Conservation (phyloP, 331 rosid genomes). For the Quercus tomentella region DNA sequence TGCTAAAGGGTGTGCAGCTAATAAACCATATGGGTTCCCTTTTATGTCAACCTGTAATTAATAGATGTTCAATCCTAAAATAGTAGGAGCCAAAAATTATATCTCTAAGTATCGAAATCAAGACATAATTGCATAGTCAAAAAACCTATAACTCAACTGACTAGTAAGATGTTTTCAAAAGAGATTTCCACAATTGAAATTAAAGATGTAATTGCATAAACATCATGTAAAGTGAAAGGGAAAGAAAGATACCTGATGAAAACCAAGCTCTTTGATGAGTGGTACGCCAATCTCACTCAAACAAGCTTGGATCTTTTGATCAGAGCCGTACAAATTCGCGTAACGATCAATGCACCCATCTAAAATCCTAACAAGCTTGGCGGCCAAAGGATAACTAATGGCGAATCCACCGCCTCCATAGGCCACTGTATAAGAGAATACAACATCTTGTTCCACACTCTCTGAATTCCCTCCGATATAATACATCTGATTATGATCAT, state of each 20-base stretch:
- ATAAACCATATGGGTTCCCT: constrained; percentile 48
- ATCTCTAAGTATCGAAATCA: too few species aligned
- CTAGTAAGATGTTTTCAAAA: too few species aligned
- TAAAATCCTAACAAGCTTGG: constrained; percentile 48
- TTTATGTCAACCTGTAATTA: constrained; percentile 44
- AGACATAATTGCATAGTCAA: too few species aligned
- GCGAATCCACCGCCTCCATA: constrained; percentile 74
- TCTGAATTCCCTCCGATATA: constrained; percentile 63
- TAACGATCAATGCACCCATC: constrained; percentile 64
- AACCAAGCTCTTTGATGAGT: constrained; percentile 55
- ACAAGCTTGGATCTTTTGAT: constrained; percentile 61
- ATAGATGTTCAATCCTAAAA: neutral
- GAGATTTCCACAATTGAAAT: too few species aligned
- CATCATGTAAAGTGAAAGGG: neutral
- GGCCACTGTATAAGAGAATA: constrained; percentile 53
- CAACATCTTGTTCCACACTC: constrained; percentile 58
- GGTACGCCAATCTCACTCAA: constrained; percentile 62
- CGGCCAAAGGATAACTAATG: constrained; percentile 59
- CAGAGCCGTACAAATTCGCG: constrained; percentile 43
- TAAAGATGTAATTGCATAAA: neutral
- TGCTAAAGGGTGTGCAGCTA: constrained; percentile 62
- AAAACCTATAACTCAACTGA: too few species aligned
- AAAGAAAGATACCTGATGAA: constrained; percentile 54
- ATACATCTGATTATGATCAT: constrained; percentile 71
- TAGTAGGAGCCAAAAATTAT: too few species aligned